Evolutionary conservation across 2,329 filamentous ascomycete species (phyloP).

Genomic region (Sporothrix variecibatus): DNA sequence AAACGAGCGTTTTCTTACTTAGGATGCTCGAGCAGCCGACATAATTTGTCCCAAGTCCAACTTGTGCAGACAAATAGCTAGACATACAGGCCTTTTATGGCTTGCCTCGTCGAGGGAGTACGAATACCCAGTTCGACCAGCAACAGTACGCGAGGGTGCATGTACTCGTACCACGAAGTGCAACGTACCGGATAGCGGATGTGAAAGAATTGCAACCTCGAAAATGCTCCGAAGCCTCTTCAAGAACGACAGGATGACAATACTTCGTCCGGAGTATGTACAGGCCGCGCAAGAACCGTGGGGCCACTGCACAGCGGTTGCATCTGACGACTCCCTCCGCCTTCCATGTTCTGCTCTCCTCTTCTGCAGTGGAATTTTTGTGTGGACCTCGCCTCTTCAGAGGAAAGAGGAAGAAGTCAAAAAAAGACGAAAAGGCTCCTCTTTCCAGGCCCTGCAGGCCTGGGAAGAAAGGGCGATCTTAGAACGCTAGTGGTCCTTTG

Average conservation of each 20-base stretch:
- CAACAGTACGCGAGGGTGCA: constrained; percentile 13
- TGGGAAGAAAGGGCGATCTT: constrained; percentile 6
- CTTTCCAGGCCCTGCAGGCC: neutral
- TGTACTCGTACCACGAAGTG: neutral
- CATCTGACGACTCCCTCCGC: neutral
- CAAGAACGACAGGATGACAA: neutral
- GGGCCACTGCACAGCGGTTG: neutral
- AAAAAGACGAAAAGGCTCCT: neutral
- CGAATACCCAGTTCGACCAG: neutral
- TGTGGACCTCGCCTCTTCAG: neutral
- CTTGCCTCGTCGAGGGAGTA: neutral
- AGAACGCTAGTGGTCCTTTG: constrained; percentile 21
- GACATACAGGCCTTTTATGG: neutral
- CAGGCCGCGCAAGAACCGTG: constrained; percentile 3
- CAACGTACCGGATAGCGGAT: neutral
- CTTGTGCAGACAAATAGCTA: neutral
- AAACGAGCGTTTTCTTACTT: neutral
- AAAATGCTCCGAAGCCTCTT: neutral
- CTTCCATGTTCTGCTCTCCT: constrained; percentile 3
- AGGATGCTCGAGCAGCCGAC: neutral
- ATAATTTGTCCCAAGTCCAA: neutral
- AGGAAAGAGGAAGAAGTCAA: neutral
- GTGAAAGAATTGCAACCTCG: neutral
- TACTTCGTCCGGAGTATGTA: neutral
- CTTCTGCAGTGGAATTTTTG: neutral